Evolutionary conservation across 2,329 filamentous ascomycete genomes (phyloP).

Genomic region (Nothopassalora personata): DNA sequence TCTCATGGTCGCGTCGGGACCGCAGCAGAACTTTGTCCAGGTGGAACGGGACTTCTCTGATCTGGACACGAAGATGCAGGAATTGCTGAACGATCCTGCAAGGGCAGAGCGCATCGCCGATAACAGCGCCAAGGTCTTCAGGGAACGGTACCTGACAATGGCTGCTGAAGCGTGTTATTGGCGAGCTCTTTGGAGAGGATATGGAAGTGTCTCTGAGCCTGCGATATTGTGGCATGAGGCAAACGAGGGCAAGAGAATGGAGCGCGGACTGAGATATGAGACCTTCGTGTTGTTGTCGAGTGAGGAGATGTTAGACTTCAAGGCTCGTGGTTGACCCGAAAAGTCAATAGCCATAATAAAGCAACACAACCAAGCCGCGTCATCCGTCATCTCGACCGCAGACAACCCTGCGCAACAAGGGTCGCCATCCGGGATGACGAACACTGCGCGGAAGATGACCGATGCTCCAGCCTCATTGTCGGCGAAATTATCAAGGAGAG

Average conservation of each 20-base stretch:
- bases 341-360: neutral
- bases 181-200: conserved; percentile 17
- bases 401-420: neutral
- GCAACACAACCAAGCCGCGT: neutral
- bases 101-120: conserved; percentile 24
- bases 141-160: conserved; percentile 28
- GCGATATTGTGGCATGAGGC: conserved; percentile 12
- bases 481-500: neutral
- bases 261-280: conserved; percentile 19
- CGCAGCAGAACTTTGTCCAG: conserved; percentile 24
- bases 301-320: conserved; percentile 19
- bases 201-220: conserved; percentile 13
- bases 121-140: conserved; percentile 25
- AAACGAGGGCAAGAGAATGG: conserved; percentile 2
- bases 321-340: neutral
- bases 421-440: neutral
- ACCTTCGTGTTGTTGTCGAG: conserved; percentile 18
- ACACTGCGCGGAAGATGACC: neutral
- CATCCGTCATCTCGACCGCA: no score
- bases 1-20: conserved; percentile 19
- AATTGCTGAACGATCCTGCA: conserved; percentile 16
- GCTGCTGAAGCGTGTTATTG: conserved; percentile 29
- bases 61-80: conserved; percentile 18
- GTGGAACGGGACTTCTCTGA: conserved; percentile 24
- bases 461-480: neutral